These are phyloP conservation scores for Psilocybe subaeruginosa DNA, from an alignment of 768 basidiomycete genomes.

Conservation along the genomic window DNA sequence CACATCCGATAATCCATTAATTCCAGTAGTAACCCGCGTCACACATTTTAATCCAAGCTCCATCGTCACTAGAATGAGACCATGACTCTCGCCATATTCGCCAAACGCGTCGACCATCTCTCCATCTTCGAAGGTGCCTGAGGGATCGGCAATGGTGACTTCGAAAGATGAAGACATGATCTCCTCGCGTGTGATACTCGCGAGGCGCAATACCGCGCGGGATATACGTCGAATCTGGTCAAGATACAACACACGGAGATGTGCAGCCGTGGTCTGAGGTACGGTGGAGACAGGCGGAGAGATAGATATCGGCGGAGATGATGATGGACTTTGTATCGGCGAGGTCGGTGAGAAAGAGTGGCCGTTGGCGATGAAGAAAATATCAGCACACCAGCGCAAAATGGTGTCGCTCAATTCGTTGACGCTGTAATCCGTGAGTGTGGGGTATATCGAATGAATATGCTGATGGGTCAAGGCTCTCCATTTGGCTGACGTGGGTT, in stretches of 20 bases:
- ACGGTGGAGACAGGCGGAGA: constrained; percentile 19
- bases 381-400: constrained; percentile 70
- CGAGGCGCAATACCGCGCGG: constrained; percentile 62
- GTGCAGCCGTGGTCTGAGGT: constrained; percentile 17
- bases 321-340: constrained; percentile 19
- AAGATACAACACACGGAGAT: constrained; percentile 48
- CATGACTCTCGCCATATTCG: constrained; percentile 52
- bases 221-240: constrained; percentile 70
- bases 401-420: constrained; percentile 77
- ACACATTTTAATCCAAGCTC: constrained; percentile 73
- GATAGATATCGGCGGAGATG: constrained; percentile 25
- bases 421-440: constrained; percentile 64
- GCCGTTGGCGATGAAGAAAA: constrained; percentile 67
- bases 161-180: constrained; percentile 81
- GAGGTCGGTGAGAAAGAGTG: constrained; percentile 36
- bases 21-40: constrained; percentile 41
- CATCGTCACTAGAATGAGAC: constrained; percentile 65
- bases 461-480: constrained; percentile 71
- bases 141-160: constrained; percentile 61
- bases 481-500: constrained; percentile 81
- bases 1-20: constrained; percentile 6
- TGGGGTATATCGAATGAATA: constrained; percentile 69
- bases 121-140: constrained; percentile 36
- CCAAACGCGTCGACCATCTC: constrained; percentile 69
- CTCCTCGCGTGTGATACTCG: constrained; percentile 68